Conservation (phyloP, 1,139 yeast genomes). For the Yamadazyma trypodendri region DNA sequence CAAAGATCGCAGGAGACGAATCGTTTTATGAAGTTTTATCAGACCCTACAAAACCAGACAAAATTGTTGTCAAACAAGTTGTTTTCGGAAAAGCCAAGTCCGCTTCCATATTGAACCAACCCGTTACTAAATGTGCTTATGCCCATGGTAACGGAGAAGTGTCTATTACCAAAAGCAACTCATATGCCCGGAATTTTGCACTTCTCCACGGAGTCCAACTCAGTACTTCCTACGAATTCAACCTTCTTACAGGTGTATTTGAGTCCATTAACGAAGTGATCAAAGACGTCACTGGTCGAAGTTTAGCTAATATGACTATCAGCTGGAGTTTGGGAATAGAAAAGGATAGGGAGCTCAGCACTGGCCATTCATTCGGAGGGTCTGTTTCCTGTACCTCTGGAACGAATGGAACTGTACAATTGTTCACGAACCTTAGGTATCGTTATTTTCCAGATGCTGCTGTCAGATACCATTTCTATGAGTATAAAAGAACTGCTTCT, state of each 20-base stretch:
- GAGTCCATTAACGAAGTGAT: not conserved
- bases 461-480: slow-evolving; percentile 11
- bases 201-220: slow-evolving; percentile 8
- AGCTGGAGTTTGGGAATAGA: slow-evolving; percentile 8
- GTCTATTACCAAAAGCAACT: slow-evolving; percentile 6
- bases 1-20: slow-evolving; percentile 3
- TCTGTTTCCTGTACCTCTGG: slow-evolving; percentile 13
- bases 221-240: not conserved
- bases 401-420: slow-evolving; percentile 11
- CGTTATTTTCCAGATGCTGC: slow-evolving; percentile 14
- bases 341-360: slow-evolving; percentile 7
- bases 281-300: not conserved
- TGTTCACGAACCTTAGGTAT: slow-evolving; percentile 14
- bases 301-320: slow-evolving; percentile 2
- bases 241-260: not conserved
- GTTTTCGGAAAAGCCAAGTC: slow-evolving; percentile 4
- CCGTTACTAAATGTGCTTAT: slow-evolving; percentile 11
- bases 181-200: slow-evolving; percentile 4
- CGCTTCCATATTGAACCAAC: slow-evolving; percentile 8
- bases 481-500: not conserved
- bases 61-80: slow-evolving; percentile 8
- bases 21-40: slow-evolving; percentile 8
- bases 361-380: slow-evolving; percentile 12
- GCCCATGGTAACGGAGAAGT: slow-evolving; percentile 6
- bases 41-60: slow-evolving; percentile 2